Conservation (phyloP, 176 grass and related monocot genomes). For the Guadua angustifolia region DNA sequence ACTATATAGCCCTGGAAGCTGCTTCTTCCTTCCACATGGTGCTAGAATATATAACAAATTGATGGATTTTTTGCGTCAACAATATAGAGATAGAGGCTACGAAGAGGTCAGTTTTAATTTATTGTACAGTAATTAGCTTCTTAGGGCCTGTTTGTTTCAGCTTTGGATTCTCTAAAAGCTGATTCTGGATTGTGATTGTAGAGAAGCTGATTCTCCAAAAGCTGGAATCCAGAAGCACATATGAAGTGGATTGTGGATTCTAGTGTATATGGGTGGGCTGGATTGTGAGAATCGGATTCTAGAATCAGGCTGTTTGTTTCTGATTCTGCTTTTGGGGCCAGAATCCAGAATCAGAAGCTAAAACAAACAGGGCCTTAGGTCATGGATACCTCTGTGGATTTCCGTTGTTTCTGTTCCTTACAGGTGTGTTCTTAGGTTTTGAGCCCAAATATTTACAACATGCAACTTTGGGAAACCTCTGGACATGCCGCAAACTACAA, state of each 20-base stretch:
- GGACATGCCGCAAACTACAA: conserved; percentile 97
- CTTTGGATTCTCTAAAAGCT: too few relatives aligned
- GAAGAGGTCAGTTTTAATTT: conserved; percentile 73
- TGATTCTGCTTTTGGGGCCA: too few relatives aligned
- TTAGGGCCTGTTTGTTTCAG: too few relatives aligned
- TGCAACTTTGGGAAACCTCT: conserved; percentile 99
- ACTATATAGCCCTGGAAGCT: conserved; percentile 84
- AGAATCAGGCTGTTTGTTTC: too few relatives aligned
- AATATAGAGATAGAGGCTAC: conserved; percentile 90
- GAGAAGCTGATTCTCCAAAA: too few relatives aligned
- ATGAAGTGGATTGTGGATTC: too few relatives aligned
- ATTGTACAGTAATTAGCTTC: conserved; percentile 1
- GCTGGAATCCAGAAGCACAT: too few relatives aligned
- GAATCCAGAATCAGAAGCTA: too few relatives aligned
- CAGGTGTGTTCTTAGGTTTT: conserved; percentile 57
- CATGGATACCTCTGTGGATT: not conserved
- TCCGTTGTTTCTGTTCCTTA: conserved; percentile 31
- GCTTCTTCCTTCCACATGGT: conserved; percentile 97
- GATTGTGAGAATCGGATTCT: too few relatives aligned
- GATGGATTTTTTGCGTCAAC: conserved; percentile 80
- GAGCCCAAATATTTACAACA: conserved; percentile 97
- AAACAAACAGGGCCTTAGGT: too few relatives aligned
- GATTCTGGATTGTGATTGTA: too few relatives aligned
- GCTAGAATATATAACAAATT: conserved; percentile 95
- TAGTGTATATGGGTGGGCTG: too few relatives aligned